Evolutionary conservation across 306 rosid species (phyloP).

Genomic region (Luffa acutangula): DNA sequence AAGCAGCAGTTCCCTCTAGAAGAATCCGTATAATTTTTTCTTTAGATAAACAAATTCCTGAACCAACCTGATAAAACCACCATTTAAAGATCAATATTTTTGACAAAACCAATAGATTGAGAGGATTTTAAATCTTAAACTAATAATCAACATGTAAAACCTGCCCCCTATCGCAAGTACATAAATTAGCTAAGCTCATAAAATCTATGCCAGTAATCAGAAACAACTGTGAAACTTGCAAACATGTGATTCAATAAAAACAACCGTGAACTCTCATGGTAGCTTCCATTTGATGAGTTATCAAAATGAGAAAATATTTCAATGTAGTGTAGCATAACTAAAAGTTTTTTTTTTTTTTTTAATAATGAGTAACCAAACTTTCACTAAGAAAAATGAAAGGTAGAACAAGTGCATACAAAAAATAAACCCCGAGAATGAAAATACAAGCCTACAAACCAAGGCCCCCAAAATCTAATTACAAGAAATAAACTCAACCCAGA

Average conservation of each 20-base stretch:
- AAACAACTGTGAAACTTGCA: too few species aligned
- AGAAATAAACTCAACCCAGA: too few species aligned
- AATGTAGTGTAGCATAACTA: neutral
- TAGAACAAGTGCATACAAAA: too few species aligned
- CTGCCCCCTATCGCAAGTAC: neutral
- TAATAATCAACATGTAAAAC: neutral
- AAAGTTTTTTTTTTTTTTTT: too few species aligned
- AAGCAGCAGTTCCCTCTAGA: constrained; percentile 68
- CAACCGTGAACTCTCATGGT: neutral
- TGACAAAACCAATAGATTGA: neutral
- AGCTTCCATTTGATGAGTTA: neutral
- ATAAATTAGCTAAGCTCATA: neutral
- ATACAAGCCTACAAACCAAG: too few species aligned
- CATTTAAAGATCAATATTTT: neutral
- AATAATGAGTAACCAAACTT: too few species aligned
- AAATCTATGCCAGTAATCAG: neutral
- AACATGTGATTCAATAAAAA: too few species aligned
- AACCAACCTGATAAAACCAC: constrained; percentile 37
- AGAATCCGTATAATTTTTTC: constrained; percentile 38
- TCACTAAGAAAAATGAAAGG: too few species aligned
- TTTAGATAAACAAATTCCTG: constrained; percentile 53
- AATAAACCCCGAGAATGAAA: too few species aligned
- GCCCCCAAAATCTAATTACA: too few species aligned
- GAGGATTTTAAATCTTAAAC: neutral
- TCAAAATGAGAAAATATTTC: neutral